These are phyloP conservation scores for Backusella psychrophila DNA, from an alignment of 192 early-diverging fungal species.

Conservation along the genomic window DNA sequence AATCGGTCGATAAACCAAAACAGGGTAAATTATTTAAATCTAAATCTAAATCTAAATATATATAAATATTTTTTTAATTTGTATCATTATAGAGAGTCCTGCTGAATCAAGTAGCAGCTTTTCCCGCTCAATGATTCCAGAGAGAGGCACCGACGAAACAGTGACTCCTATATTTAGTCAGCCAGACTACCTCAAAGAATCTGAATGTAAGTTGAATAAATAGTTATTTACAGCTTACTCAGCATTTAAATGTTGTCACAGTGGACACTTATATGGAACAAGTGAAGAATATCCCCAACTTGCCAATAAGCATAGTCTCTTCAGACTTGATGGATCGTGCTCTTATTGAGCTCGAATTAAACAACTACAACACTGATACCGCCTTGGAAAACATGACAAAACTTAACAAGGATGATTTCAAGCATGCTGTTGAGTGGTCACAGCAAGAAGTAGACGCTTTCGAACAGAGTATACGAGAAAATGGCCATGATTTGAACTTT, in stretches of 20 bases:
- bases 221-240: neutral
- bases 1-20: neutral
- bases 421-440: slow-evolving; percentile 54
- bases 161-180: slow-evolving; percentile 34
- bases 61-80: neutral
- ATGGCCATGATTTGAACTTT: slow-evolving; percentile 65
- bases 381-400: slow-evolving; percentile 51
- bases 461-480: slow-evolving; percentile 58
- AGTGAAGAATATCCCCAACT: slow-evolving; percentile 27
- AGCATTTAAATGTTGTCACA: neutral
- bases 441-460: slow-evolving; percentile 50
- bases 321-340: slow-evolving; percentile 67
- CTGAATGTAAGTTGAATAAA: slow-evolving; percentile 29
- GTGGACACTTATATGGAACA: slow-evolving; percentile 44
- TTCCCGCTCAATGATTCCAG: neutral
- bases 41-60: neutral
- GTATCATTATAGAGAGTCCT: neutral
- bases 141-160: slow-evolving; percentile 33
- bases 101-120: neutral
- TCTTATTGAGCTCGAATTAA: slow-evolving; percentile 48
- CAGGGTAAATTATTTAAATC: neutral
- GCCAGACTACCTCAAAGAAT: slow-evolving; percentile 36
- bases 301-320: slow-evolving; percentile 46
- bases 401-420: slow-evolving; percentile 48
- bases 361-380: slow-evolving; percentile 52